Evolutionary conservation across 23 red algal species (phyloP).

Genomic region (Gracilaria domingensis): DNA sequence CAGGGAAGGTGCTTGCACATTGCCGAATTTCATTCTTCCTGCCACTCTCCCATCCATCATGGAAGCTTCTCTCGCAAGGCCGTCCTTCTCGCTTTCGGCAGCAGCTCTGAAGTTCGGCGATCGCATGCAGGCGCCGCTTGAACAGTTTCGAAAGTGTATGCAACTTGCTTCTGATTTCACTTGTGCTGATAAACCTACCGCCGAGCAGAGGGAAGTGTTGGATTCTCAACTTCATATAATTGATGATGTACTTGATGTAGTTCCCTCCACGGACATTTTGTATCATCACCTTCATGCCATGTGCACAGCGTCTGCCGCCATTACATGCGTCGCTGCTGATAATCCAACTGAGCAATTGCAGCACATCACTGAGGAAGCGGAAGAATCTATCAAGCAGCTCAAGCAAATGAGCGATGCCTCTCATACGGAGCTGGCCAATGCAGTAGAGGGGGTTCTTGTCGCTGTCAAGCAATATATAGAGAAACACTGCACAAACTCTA

Average conservation of each 20-base stretch:
- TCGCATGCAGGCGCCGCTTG: conserved; percentile 47
- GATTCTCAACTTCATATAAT: conserved; percentile 39
- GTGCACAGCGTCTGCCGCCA: conserved; percentile 21
- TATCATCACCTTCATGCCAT: conserved; percentile 50
- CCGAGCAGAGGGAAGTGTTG: conserved; percentile 11
- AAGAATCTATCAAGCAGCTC: conserved; percentile 13
- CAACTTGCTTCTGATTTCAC: conserved; percentile 34
- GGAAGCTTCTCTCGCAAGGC: conserved; percentile 13
- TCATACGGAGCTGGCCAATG: conserved; percentile 37
- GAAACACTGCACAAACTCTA: conserved; percentile 1
- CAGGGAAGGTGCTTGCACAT: neutral
- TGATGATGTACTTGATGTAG: conserved; percentile 47
- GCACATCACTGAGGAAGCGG: conserved; percentile 5
- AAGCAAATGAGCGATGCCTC: conserved; percentile 38
- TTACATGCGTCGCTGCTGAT: conserved; percentile 45
- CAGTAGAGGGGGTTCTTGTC: conserved; percentile 16
- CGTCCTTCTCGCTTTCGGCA: conserved; percentile 30
- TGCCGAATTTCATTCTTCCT: neutral
- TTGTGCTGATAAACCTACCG: conserved; percentile 5
- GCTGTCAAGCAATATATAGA: conserved; percentile 25
- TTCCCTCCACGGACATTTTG: conserved; percentile 38
- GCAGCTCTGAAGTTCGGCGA: conserved; percentile 46
- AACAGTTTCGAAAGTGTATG: conserved; percentile 33
- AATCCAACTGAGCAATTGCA: conserved; percentile 43
- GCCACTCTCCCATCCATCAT: neutral